phyloP scores from a whole-genome alignment of 345 rosid genomes.

The Garcia nutans region DNA sequence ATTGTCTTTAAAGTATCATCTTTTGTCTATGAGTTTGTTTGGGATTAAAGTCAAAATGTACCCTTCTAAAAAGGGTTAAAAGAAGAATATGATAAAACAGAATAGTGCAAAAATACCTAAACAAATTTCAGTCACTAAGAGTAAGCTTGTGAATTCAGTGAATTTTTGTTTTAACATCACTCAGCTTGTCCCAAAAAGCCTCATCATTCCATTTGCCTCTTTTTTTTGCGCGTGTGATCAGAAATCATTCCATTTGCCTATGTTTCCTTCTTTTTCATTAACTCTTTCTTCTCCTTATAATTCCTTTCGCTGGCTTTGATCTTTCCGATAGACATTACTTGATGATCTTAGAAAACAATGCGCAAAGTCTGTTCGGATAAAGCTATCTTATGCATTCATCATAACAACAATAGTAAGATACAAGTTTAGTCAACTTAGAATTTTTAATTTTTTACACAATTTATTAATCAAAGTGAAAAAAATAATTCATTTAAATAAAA shows the following conservation, averaged over 20 bases:
- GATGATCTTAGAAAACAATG: background rate
- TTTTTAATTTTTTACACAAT: background rate
- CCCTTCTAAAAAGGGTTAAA: too few relatives aligned
- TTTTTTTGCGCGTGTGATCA: too few relatives aligned
- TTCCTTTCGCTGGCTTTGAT: background rate
- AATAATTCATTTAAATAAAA: too few relatives aligned
- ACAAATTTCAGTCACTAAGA: background rate
- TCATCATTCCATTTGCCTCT: slow-evolving; percentile 20
- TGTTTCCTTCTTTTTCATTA: slow-evolving; percentile 13
- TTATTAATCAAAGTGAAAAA: too few relatives aligned
- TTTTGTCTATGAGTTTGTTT: background rate
- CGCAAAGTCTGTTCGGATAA: background rate
- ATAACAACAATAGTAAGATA: background rate
- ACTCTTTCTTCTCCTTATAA: background rate
- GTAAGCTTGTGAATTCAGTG: background rate
- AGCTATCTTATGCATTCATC: background rate
- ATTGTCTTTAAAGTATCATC: background rate
- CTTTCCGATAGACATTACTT: background rate
- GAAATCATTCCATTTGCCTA: slow-evolving; percentile 21
- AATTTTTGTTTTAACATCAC: slow-evolving; percentile 6
- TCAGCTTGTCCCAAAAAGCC: slow-evolving; percentile 25
- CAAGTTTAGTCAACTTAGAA: too few relatives aligned
- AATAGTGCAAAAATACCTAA: background rate
- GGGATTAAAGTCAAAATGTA: too few relatives aligned
- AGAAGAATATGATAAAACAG: background rate